Conservation (phyloP, 352 stramenopile genomes). For the Phytophthora citrophthora region DNA sequence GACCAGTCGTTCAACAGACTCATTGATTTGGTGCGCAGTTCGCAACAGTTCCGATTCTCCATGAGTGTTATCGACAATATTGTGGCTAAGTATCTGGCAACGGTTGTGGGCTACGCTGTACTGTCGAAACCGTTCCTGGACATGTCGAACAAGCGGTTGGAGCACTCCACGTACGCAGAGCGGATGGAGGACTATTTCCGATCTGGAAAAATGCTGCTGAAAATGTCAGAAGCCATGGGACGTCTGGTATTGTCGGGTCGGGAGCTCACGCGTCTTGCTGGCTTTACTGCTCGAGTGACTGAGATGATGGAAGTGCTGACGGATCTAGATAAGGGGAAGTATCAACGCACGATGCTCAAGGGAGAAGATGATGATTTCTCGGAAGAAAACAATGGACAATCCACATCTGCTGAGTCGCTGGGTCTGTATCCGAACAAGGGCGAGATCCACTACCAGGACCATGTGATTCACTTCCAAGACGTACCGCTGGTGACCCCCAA, state of each 20-base stretch:
- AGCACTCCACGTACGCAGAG: constrained; percentile 71
- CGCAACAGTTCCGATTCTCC: constrained; percentile 87
- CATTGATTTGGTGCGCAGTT: constrained; percentile 69
- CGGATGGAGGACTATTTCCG: constrained; percentile 89
- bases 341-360: constrained; percentile 82
- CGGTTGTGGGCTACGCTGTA: constrained; percentile 81
- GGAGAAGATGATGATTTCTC: constrained; percentile 37
- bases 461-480: constrained; percentile 89
- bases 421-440: constrained; percentile 71
- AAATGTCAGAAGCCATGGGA: constrained; percentile 85
- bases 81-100: constrained; percentile 89
- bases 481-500: constrained; percentile 91
- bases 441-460: constrained; percentile 55
- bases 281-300: constrained; percentile 78
- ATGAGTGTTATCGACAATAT: constrained; percentile 87
- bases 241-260: constrained; percentile 85
- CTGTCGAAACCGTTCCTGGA: constrained; percentile 81
- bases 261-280: constrained; percentile 83
- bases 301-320: constrained; percentile 82
- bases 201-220: constrained; percentile 88
- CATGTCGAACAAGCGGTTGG: constrained; percentile 54
- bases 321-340: constrained; percentile 69
- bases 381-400: constrained; percentile 27
- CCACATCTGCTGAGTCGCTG: constrained; percentile 52
- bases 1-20: constrained; percentile 73